phyloP scores from a whole-genome alignment of 345 rosid genomes.

The Triadica sebifera region DNA sequence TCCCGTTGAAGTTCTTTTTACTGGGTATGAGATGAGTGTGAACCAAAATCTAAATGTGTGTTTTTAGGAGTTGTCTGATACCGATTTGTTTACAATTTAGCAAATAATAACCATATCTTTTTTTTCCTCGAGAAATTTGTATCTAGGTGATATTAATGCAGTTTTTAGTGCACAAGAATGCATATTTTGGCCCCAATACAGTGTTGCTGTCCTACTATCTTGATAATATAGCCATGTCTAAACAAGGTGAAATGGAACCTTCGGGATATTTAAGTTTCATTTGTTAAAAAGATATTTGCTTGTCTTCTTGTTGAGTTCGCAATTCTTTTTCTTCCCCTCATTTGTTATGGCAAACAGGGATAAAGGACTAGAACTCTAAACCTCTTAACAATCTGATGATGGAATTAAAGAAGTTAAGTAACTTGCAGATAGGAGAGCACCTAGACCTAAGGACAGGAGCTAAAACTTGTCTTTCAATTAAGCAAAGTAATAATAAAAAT shows the following conservation, averaged over 20 bases:
- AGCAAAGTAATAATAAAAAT: too few relatives aligned
- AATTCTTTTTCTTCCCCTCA: too few relatives aligned
- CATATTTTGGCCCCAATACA: background rate
- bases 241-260: background rate
- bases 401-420: too few relatives aligned
- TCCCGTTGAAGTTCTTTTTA: slow-evolving; percentile 70
- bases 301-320: background rate
- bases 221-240: background rate
- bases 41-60: background rate
- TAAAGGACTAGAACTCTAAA: too few relatives aligned
- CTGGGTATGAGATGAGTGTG: slow-evolving; percentile 51
- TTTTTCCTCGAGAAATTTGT: background rate
- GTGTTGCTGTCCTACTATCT: background rate
- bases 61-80: background rate
- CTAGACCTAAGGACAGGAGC: too few relatives aligned
- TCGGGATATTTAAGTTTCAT: background rate
- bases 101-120: background rate
- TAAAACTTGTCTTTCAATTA: too few relatives aligned
- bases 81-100: background rate
- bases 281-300: background rate
- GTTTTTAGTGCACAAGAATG: background rate
- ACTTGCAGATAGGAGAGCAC: too few relatives aligned
- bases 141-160: background rate
- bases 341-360: too few relatives aligned
- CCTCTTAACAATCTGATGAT: too few relatives aligned